Base-by-base conservation (phyloP, 2,329 filamentous ascomycete species). In the Drechslerella dactyloides region DNA sequence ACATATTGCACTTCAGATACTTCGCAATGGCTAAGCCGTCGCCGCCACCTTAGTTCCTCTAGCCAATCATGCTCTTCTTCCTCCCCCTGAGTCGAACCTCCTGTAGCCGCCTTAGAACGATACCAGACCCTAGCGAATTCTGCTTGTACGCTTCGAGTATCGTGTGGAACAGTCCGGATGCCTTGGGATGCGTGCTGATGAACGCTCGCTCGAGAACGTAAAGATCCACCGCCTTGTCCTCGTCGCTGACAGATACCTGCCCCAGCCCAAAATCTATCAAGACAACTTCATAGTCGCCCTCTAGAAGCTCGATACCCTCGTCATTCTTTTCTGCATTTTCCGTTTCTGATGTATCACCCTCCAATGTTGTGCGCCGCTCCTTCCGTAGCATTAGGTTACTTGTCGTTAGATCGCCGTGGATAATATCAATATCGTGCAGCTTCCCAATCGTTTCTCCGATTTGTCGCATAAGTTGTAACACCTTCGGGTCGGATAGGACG, bases 21-120 rank as follows among this genome's bases (percentile, higher is more conserved):
- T 70, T 70, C 30, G 66, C 66, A n/a, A 70, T 63, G 40, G 59
- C 50, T 11, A 64, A 60, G 37, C 27, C 2, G 11, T 17, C 15
- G 10, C 6, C n/a, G 5, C 1, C 24, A 13, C 2, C 6, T 21
- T 35, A 24, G 48, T 10, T 19, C 13, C 11, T 19, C 81, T 82
- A 97, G 27, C 94, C 94, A 75, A 99, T 79, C 94, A 99, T 99
- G 79, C 92, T 97, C 80, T 91, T 89, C 85, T 99, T 99, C 78
- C 94, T 85, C 2, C 94, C 94, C 79, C 94, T 87, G 88, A 96
- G 87, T 78, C 94, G 86, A 52, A 99, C 94, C 75, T 96, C 93
- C 79, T 96, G 92, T 73, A 99, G 80, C 79, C 88, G 90, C 81
- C 86, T 91, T 78, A 99, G 80, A 21, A 93, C 91, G 19, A 85